phyloP scores from a whole-genome alignment of 805 yeast species.

The Candida rishiriensis region DNA sequence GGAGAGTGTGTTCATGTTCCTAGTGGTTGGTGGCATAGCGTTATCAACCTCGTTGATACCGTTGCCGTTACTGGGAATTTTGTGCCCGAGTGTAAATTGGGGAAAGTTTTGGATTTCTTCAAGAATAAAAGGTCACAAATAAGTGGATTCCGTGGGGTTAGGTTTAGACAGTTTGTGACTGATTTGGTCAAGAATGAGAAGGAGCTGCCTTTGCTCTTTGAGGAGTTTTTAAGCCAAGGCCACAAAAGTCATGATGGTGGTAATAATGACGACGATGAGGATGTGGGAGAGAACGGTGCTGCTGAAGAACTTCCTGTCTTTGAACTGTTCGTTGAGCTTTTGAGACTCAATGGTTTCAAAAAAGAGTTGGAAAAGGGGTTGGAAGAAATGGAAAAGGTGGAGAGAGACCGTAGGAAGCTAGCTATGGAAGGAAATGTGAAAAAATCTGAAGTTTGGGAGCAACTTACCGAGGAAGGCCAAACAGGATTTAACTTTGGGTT shows the following conservation, averaged over 20 bases:
- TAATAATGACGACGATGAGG: slow-evolving; percentile 39
- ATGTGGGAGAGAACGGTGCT: slow-evolving; percentile 52
- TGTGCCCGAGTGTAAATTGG: slow-evolving; percentile 62
- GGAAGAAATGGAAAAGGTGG: slow-evolving; percentile 30
- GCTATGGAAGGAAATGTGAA: slow-evolving; percentile 26
- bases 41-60: slow-evolving; percentile 77
- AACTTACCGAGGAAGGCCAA: slow-evolving; percentile 19
- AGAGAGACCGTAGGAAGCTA: slow-evolving; percentile 24
- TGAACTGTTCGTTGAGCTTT: slow-evolving; percentile 53
- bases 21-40: slow-evolving; percentile 97
- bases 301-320: slow-evolving; percentile 48
- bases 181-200: slow-evolving; percentile 31
- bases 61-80: slow-evolving; percentile 89
- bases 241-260: neutral
- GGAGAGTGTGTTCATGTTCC: slow-evolving; percentile 90
- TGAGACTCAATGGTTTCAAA: slow-evolving; percentile 36
- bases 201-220: slow-evolving; percentile 15
- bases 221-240: slow-evolving; percentile 6
- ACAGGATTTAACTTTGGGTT: slow-evolving; percentile 34
- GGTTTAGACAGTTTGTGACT: slow-evolving; percentile 37
- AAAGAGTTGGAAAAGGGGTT: slow-evolving; percentile 34
- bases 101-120: slow-evolving; percentile 63
- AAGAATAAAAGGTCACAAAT: slow-evolving; percentile 64
- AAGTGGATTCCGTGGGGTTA: slow-evolving; percentile 69
- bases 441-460: slow-evolving; percentile 52